phyloP scores from a whole-genome alignment of 2,329 filamentous ascomycete species.

The Exophiala lecanii-corni region DNA sequence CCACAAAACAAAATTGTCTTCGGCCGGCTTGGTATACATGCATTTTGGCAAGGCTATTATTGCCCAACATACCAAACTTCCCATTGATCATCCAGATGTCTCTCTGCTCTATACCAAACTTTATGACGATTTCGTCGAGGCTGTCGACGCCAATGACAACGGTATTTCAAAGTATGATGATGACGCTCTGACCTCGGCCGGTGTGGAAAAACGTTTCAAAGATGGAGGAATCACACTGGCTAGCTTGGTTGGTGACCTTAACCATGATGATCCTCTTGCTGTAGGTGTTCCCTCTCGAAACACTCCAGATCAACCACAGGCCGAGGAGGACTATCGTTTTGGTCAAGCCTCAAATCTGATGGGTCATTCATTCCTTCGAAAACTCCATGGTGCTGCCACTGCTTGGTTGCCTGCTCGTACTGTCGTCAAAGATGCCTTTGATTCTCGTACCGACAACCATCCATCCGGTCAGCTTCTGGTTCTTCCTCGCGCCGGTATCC shows the following conservation, averaged over 20 bases:
- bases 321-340: conserved; percentile 77
- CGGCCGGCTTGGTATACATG: conserved; percentile 89
- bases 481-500: conserved; percentile 69
- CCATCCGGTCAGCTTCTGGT: conserved; percentile 74
- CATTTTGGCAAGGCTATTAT: conserved; percentile 89
- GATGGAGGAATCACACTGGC: conserved; percentile 79
- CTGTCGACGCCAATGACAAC: conserved; percentile 96
- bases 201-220: conserved; percentile 76
- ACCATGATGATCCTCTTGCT: conserved; percentile 55
- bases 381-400: conserved; percentile 67
- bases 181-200: conserved; percentile 61
- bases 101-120: conserved; percentile 78
- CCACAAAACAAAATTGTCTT: conserved; percentile 82
- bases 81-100: conserved; percentile 62
- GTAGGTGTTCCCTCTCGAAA: conserved; percentile 42
- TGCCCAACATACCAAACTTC: conserved; percentile 57
- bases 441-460: conserved; percentile 63
- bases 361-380: conserved; percentile 80
- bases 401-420: conserved; percentile 85
- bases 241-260: conserved; percentile 74
- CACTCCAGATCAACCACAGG: conserved; percentile 56
- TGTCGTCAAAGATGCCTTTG: conserved; percentile 72
- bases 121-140: conserved; percentile 90
- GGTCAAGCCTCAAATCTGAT: conserved; percentile 72
- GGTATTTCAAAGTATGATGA: conserved; percentile 81